A percentile compares a stretch with the other conserved stretches of the same genome.
These are phyloP conservation scores for Phytopythium kandeliae DNA, from an alignment of 352 stramenopile genomes.

Conservation along the genomic window DNA sequence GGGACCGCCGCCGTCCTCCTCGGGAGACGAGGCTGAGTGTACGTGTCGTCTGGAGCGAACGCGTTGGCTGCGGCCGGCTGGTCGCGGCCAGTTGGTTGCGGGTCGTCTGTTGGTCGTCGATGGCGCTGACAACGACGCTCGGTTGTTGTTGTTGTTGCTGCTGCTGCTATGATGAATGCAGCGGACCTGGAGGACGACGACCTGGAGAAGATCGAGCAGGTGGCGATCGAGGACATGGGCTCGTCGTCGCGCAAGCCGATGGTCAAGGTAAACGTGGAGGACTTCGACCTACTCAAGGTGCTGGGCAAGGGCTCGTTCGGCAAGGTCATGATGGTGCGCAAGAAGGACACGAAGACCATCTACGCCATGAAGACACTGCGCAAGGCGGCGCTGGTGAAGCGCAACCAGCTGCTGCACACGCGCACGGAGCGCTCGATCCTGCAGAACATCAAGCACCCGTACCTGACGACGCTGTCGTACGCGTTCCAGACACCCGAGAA, in stretches of 20 bases:
- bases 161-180: conserved; percentile 14
- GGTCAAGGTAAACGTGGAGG: conserved; percentile 87
- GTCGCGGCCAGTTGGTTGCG: too few species aligned
- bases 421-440: conserved; percentile 92
- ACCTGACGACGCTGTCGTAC: conserved; percentile 84
- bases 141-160: too few species aligned
- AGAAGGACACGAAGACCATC: conserved; percentile 92
- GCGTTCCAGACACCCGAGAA: conserved; percentile 91
- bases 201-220: conserved; percentile 71
- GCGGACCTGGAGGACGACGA: conserved; percentile 80
- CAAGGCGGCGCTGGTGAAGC: conserved; percentile 91
- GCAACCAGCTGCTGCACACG: conserved; percentile 92
- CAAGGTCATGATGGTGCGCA: conserved; percentile 95
- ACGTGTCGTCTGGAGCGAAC: too few species aligned
- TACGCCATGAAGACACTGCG: conserved; percentile 95
- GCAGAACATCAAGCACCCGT: conserved; percentile 91
- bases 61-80: too few species aligned
- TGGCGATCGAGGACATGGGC: conserved; percentile 81
- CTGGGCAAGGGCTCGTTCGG: conserved; percentile 94
- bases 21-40: conserved; percentile 60
- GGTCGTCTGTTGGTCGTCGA: not conserved
- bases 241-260: conserved; percentile 35
- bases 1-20: conserved; percentile 12
- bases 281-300: conserved; percentile 93
- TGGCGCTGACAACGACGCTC: too few species aligned